phyloP scores from a whole-genome alignment of 129 eudicot species.

The Pittosporum tobira region DNA sequence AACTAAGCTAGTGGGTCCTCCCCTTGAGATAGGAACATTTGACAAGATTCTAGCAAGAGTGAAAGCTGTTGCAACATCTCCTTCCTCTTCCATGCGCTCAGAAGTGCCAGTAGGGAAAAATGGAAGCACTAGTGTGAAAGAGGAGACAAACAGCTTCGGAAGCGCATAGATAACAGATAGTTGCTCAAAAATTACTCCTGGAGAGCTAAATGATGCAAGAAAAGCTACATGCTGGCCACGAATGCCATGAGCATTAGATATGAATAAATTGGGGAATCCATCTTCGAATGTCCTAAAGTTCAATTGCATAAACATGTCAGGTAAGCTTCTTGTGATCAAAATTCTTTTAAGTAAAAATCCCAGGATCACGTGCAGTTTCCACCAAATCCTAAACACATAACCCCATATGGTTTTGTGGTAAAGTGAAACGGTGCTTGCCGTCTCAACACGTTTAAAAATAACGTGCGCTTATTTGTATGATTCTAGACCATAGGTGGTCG shows the following conservation, averaged over 20 bases:
- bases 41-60: slow-evolving; percentile 93
- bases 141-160: slow-evolving; percentile 85
- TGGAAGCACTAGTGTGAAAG: slow-evolving; percentile 94
- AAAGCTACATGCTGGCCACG: slow-evolving; percentile 98
- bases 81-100: slow-evolving; percentile 98
- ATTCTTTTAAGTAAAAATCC: too few species aligned
- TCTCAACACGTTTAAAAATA: too few species aligned
- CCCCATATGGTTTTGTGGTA: too few species aligned
- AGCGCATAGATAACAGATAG: slow-evolving; percentile 88
- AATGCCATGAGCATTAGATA: slow-evolving; percentile 94
- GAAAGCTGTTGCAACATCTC: slow-evolving; percentile 96
- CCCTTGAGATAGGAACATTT: slow-evolving; percentile 75
- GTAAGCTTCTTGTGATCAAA: too few species aligned
- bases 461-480: too few species aligned
- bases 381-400: too few species aligned
- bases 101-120: slow-evolving; percentile 97
- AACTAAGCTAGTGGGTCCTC: slow-evolving; percentile 97
- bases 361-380: too few species aligned
- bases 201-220: slow-evolving; percentile 93
- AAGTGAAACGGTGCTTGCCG: too few species aligned
- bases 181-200: slow-evolving; percentile 94
- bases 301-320: slow-evolving; percentile 1
- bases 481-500: too few species aligned
- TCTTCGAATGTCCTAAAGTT: slow-evolving; percentile 78
- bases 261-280: slow-evolving; percentile 92